Base-by-base conservation (phyloP, 2,329 filamentous ascomycete genomes). In the Xylogone sp. region DNA sequence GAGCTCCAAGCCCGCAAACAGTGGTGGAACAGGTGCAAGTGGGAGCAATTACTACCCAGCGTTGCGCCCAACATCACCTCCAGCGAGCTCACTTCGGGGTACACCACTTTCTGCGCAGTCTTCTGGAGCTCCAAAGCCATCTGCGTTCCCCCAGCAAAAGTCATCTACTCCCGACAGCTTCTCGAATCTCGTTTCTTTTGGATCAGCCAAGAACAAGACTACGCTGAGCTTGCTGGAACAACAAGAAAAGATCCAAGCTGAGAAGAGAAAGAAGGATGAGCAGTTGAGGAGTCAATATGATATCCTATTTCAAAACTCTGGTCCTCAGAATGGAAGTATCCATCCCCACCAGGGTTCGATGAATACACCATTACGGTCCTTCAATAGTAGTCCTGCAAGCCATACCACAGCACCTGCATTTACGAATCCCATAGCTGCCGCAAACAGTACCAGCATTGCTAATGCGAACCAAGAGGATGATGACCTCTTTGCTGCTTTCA, bases 171-270 rank as follows among this genome's bases (percentile, higher is more conserved):
- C 72, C 53, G 89, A 94, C 65, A 90, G 86, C 73, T 94, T 94
- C 71, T 88, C 88, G 63, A 87, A 84, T 62, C 74, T 94, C 48
- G 76, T 91, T 55, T 83, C 78, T 59, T 83, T 87, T 62, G 80
- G 80, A 45, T 69, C 78, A 24, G 70, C 72, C 43, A 68, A 68
- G 49, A 81, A 78, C 24, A 86, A 84, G 68, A 94, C 87, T 57
- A 39, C 34, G 34, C 75, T 97, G 16, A 87, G 83, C 55, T 71
- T 96, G 58, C 82, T 88, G 58, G 89, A 96, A 68, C 86, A 90
- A 62, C 88, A 90, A 68, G 80, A 83, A 56, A 82, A 81, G 53
- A 69, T 87, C 34, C 78, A 83, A 57, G 79, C 76, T 3, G 82
- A 86, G 68, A 89, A 83, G 70, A 75, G 79, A 29, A 82, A 75